Evolutionary conservation across 164 flowering plant species (phyloP).

Genomic region (Chimonanthus praecox): DNA sequence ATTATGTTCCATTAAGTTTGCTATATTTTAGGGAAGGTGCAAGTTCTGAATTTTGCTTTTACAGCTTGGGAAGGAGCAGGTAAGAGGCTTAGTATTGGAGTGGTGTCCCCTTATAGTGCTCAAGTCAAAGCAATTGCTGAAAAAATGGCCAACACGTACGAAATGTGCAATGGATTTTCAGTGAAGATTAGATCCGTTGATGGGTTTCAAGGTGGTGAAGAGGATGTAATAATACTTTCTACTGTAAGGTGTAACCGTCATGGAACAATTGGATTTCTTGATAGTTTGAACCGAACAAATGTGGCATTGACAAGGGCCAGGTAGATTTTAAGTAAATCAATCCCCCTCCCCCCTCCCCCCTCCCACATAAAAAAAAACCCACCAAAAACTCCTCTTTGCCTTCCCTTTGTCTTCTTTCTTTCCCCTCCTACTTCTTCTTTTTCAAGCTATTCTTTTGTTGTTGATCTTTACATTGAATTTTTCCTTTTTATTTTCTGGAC

Average conservation of each 20-base stretch:
- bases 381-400: neutral
- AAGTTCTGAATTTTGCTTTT: neutral
- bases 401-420: neutral
- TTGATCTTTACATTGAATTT: neutral
- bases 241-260: constrained; percentile 41
- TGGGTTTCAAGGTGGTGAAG: constrained; percentile 66
- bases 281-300: constrained; percentile 43
- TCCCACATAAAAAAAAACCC: too few species aligned
- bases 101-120: constrained; percentile 66
- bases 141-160: constrained; percentile 28
- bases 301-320: constrained; percentile 68
- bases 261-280: constrained; percentile 47
- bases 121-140: constrained; percentile 47
- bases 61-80: neutral
- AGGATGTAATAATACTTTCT: constrained; percentile 49
- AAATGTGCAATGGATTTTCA: constrained; percentile 20
- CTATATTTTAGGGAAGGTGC: neutral
- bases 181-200: constrained; percentile 48
- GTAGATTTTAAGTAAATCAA: constrained; percentile 20
- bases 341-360: neutral
- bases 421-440: neutral
- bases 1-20: neutral
- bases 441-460: neutral
- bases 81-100: constrained; percentile 46
- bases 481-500: neutral